Evolutionary conservation across 2,329 filamentous ascomycete genomes (phyloP).

Genomic region (Ophiostoma ips): DNA sequence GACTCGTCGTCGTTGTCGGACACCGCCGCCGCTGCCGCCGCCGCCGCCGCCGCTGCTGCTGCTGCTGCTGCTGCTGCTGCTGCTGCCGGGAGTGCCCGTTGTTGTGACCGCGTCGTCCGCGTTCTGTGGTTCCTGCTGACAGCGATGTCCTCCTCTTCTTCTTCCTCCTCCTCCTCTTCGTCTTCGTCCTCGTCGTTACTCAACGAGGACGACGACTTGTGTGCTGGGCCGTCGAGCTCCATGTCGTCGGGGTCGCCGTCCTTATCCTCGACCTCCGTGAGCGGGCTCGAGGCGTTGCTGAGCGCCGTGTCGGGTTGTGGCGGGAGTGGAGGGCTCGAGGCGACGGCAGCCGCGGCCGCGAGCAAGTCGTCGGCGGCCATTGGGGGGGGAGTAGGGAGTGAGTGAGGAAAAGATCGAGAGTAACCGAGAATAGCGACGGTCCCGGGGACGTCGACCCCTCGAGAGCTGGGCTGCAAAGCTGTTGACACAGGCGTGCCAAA

Average conservation of each 20-base stretch:
- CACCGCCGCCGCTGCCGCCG: constrained; percentile 7
- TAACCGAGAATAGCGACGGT: not conserved
- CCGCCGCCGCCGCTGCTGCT: constrained; percentile 4
- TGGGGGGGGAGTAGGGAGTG: not conserved
- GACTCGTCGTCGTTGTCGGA: constrained; percentile 23
- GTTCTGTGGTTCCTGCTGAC: too few relatives aligned
- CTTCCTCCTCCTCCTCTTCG: constrained; percentile 13
- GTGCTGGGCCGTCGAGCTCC: constrained; percentile 26
- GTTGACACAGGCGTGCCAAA: constrained; percentile 1
- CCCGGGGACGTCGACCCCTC: not conserved
- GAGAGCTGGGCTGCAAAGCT: constrained; percentile 1
- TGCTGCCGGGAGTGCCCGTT: not conserved
- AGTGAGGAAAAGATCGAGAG: not conserved
- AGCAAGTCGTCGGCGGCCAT: constrained; percentile 35
- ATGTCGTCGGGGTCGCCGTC: constrained; percentile 56
- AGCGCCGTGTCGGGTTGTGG: constrained; percentile 40
- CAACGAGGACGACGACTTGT: constrained; percentile 13
- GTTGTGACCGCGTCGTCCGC: not conserved
- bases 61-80: not conserved
- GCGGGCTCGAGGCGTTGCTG: constrained; percentile 71
- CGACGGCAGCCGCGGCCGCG: constrained; percentile 33
- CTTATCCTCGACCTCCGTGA: constrained; percentile 82
- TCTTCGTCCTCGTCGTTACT: constrained; percentile 15
- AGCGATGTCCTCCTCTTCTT: not conserved
- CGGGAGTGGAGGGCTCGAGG: constrained; percentile 35